Evolutionary conservation across 805 yeast genomes (phyloP).

Genomic region (Wickerhamiella australiensis): DNA sequence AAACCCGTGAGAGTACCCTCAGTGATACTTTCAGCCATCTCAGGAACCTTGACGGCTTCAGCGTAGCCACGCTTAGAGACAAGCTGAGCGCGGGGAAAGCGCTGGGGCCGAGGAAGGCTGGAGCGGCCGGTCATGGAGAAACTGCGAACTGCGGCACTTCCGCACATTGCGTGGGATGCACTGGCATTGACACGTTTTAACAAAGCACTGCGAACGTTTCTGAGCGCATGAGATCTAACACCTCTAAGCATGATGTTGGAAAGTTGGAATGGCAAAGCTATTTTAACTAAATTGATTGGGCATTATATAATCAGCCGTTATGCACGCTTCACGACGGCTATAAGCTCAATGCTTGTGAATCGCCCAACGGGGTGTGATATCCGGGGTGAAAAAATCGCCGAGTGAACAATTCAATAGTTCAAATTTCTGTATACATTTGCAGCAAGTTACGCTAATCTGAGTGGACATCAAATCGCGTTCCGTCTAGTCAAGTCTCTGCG

Average conservation of each 20-base stretch:
- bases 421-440: too few species aligned
- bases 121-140: slow-evolving; percentile 11
- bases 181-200: slow-evolving; percentile 4
- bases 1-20: slow-evolving; percentile 79
- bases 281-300: background rate
- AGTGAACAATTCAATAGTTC: background rate
- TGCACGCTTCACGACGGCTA: background rate
- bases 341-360: background rate
- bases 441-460: too few species aligned
- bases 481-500: too few species aligned
- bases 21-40: slow-evolving; percentile 96
- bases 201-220: slow-evolving; percentile 8
- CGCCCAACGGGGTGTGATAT: background rate
- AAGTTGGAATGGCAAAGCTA: slow-evolving; percentile 1
- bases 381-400: background rate
- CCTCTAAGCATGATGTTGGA: slow-evolving; percentile 11
- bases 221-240: slow-evolving; percentile 9
- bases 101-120: slow-evolving; percentile 10
- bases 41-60: slow-evolving; percentile 72
- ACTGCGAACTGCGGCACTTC: slow-evolving; percentile 5
- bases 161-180: background rate
- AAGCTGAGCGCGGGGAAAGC: slow-evolving; percentile 8
- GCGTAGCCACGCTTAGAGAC: slow-evolving; percentile 23
- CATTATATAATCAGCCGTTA: background rate
- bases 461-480: too few species aligned